Conservation (phyloP, 1,284 basidiomycete genomes). For the Trichosporon faecale region DNA sequence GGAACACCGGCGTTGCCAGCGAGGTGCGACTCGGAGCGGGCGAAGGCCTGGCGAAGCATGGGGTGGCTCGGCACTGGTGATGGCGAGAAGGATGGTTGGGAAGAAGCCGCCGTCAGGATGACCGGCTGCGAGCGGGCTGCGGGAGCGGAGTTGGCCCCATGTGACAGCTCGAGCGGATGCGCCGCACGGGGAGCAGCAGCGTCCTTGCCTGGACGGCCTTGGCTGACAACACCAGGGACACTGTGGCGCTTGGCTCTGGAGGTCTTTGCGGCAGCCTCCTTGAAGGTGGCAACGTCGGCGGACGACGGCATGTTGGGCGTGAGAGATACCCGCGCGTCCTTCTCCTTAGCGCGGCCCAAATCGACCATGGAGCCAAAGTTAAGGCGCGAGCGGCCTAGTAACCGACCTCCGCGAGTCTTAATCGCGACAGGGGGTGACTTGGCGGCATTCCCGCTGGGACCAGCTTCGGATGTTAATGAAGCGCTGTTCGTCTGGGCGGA, state of each 20-base stretch:
- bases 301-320: background rate
- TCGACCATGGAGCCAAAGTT: slow-evolving; percentile 29
- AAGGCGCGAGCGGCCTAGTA: slow-evolving; percentile 17
- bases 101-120: slow-evolving; percentile 13
- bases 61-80: slow-evolving; percentile 14
- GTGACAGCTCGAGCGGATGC: slow-evolving; percentile 24
- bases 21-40: slow-evolving; percentile 23
- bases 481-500: background rate
- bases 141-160: slow-evolving; percentile 6
- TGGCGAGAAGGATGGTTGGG: slow-evolving; percentile 19
- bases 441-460: background rate
- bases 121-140: slow-evolving; percentile 20
- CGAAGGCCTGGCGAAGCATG: slow-evolving; percentile 23
- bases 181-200: slow-evolving; percentile 12
- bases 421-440: background rate
- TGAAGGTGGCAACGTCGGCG: background rate
- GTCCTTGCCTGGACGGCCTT: background rate
- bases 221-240: slow-evolving; percentile 1
- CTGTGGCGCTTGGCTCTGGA: slow-evolving; percentile 18
- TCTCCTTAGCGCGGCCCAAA: slow-evolving; percentile 13
- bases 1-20: slow-evolving; percentile 14
- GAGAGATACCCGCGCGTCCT: background rate
- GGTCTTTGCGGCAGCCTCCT: background rate
- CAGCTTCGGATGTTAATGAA: background rate
- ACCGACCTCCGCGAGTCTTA: background rate